Evolutionary conservation across 2,329 filamentous ascomycete species (phyloP), one percentile per base, ranked within the genome.

Genomic region (Nigrograna mackinnonii): DNA sequence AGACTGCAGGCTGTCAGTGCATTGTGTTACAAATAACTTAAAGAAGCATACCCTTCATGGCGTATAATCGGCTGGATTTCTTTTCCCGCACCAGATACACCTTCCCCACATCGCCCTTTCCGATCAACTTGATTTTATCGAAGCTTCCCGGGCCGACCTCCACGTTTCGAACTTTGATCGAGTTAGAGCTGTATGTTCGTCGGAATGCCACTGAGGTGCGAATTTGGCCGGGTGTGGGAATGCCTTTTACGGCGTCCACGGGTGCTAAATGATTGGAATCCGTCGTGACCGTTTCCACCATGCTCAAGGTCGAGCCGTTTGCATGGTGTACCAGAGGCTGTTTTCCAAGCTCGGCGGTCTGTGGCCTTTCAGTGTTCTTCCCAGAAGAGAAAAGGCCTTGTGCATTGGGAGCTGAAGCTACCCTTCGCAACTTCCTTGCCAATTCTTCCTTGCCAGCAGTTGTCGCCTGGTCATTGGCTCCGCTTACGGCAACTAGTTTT

Each of bases 91-190:
- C 94, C 55, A 99, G 76, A 67, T 99, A 99, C 1, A 99, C 94
- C 75, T 99, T 99, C 49, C 94, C 94, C 18, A 99, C 94, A 70
- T 99, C 94, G 44, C 94, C 94, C 75, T 99, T 99, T 43, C 94
- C 94, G 64, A 99, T 96, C 72, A 99, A 80, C 71, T 99, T 99
- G 72, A 99, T 96, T 82, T 99, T 99, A 78, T 99, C 94, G 61
- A 99, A 99, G 67, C 92, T 97, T 49, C 88, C 80, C 0, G 94
- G 94, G 1, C 91, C 89, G 24, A 99, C 94, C 72, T 99, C 94
- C 35, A 99, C 94, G 67, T 96, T 91, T 59, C 94, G 84, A 54
- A 97, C 89, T 73, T 99, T 99, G 78, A 99, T 99, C 30, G 94
- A 97, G 70, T 97, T 99, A 54, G 92, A 96, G 71, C 94, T 97